Evolutionary conservation across 2,329 filamentous ascomycete species (phyloP), one percentile per base, ranked within the genome.

Genomic region (Xylariaceae sp.): DNA sequence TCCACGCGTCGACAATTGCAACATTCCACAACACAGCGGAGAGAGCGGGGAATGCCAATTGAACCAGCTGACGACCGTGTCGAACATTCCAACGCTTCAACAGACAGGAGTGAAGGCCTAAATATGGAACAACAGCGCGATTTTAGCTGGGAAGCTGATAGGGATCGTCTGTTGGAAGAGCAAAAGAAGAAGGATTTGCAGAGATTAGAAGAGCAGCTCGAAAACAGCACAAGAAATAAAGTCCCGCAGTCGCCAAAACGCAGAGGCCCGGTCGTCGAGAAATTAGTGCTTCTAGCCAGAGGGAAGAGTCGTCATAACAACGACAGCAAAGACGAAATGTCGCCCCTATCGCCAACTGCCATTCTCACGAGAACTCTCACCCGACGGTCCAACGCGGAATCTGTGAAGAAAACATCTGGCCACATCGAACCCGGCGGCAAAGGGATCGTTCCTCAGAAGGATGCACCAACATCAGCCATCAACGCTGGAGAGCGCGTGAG

Each of bases 391-490:
- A 63, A 55, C 2, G 61, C 66, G 34, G 65, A 71, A 45, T 57
- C 60, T 10, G 44, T 51, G n/a, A 69, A 62, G 54, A 57, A 73
- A 44, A 58, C 65, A 35, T 49, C 56, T 9, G 42, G 42, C 13
- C 64, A 66, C 53, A 80, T 80, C 58, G 74, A 77, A 60, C 70
- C 71, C n/a, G 77, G 78, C 30, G 78, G 76, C 10, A 76, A 71
- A 64, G 78, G 78, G 59, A 75, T 78, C 58, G 75, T 78, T 4
- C 77, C 78, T 45, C 77, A 79, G 55, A 86, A 81, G 49, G 90
- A 95, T 76, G 89, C 89, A 18, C 92, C 92, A 1, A 79, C 87
- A 8, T 92, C 90, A 56, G 90, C 90, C 11, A 87, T 88, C 60
- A 95, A 95, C 75, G 84, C 88, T 62, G 88, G 87, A 51, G 89